phyloP scores from a whole-genome alignment of 805 yeast species.

The Zygosaccharomyces siamensis region DNA sequence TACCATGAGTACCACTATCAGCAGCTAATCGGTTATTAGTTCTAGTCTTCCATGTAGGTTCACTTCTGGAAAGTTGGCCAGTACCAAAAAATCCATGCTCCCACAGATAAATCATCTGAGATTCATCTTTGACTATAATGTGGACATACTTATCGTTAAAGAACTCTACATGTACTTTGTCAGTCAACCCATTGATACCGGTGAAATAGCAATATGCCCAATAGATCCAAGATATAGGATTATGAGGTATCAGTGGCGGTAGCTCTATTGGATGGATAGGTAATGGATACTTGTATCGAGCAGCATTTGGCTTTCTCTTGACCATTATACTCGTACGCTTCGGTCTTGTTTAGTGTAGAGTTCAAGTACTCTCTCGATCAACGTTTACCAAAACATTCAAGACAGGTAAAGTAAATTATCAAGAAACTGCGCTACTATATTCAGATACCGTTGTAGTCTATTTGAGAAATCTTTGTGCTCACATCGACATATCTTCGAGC shows the following conservation, averaged over 20 bases:
- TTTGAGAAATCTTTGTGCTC: conserved; percentile 70
- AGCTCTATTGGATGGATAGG: conserved; percentile 49
- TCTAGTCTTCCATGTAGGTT: conserved; percentile 84
- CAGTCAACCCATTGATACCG: conserved; percentile 16
- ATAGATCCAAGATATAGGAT: conserved; percentile 60
- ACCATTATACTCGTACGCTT: conserved; percentile 28
- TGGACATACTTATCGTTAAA: conserved; percentile 34
- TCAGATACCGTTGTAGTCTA: conserved; percentile 99
- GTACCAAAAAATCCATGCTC: conserved; percentile 88
- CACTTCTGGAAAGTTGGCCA: conserved; percentile 82
- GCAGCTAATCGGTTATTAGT: conserved; percentile 53
- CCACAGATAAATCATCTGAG: conserved; percentile 64
- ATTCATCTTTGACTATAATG: conserved; percentile 36
- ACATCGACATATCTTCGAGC: conserved; percentile 51
- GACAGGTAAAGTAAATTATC: not conserved
- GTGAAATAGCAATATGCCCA: conserved; percentile 38
- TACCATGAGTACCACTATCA: conserved; percentile 16
- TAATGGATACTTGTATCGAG: conserved; percentile 47
- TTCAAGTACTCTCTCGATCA: not conserved
- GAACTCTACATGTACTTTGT: conserved; percentile 29
- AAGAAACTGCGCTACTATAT: not conserved
- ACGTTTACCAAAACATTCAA: too few relatives aligned
- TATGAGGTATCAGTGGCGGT: conserved; percentile 56
- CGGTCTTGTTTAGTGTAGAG: not conserved
- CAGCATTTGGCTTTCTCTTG: conserved; percentile 29